Base-by-base conservation (phyloP, 2,329 filamentous ascomycete species). In the Dryadomyces quercus-mongolicae region DNA sequence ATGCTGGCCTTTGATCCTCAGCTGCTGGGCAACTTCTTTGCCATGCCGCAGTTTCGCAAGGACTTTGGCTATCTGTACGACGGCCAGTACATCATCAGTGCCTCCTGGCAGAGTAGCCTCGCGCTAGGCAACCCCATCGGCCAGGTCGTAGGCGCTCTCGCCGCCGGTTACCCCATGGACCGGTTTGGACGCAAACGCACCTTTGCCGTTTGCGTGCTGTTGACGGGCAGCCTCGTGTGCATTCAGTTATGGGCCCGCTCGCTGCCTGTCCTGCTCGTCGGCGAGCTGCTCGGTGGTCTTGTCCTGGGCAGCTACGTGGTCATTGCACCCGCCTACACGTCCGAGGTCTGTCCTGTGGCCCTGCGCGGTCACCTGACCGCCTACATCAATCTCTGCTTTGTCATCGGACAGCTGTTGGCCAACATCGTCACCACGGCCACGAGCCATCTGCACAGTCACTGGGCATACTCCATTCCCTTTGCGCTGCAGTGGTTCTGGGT, bases 351-450 rank as follows among this genome's bases (percentile, higher is more conserved):
- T 43, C 81, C 80, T 2, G 69, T 79, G 34, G 74, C 74, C 1
- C 71, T 84, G 43, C 73, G 81, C 31, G 77, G 76, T 31, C 72
- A 78, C 47, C 66, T 82, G 21, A 82, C 80, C 1, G 75, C 75
- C 38, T 83, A 76, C 55, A 75, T 82, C 55, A 83, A 82, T 60
- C 66, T 83, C 42, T 82, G 78, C 61, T 84, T 81, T 65, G 79
- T 81, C 45, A 79, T 79, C 18, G 80, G 80, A 1, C 80, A 83
- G 61, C 70, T 84, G 5, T 67, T 83, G 2, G 78, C 68, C 5
- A 74, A 74, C 54, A 70, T 69, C 6, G 68, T 75, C 40, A 74
- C 72, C 1, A 69, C 71, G 2, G 71, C 70, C 2, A 70, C 72
- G 0, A 64, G 68, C 45, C 64, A 63, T 20, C 60, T 73, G 10